Conservation (phyloP, 2,329 filamentous ascomycete species). For the Fusarium albidum region DNA sequence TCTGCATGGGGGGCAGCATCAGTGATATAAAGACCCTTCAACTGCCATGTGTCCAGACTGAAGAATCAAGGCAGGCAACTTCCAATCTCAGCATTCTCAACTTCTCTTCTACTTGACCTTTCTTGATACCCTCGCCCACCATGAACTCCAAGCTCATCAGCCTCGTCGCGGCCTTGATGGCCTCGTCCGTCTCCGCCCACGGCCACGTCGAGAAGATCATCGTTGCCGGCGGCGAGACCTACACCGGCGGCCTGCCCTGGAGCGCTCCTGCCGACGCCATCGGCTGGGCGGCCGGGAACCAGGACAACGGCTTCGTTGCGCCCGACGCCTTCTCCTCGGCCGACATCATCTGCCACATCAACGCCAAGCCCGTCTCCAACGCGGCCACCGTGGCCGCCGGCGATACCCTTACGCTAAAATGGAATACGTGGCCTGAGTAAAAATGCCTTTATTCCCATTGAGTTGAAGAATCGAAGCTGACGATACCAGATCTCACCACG, state of each 20-base stretch:
- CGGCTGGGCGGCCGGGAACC: constrained; percentile 46
- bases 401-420: constrained; percentile 64
- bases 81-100: background rate
- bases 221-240: constrained; percentile 40
- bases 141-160: constrained; percentile 13
- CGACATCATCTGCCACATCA: constrained; percentile 60
- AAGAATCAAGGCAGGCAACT: background rate
- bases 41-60: too few species aligned
- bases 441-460: too few species aligned
- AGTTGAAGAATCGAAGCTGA: too few species aligned
- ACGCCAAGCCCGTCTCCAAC: constrained; percentile 49
- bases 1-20: too few species aligned
- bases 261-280: constrained; percentile 43
- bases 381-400: constrained; percentile 64
- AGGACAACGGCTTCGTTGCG: constrained; percentile 55
- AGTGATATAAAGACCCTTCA: too few species aligned
- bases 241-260: constrained; percentile 42
- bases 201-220: constrained; percentile 39
- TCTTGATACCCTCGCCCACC: background rate
- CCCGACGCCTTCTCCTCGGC: constrained; percentile 48
- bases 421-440: constrained; percentile 74
- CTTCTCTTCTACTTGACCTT: background rate
- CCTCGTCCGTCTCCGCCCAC: constrained; percentile 40
- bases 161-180: constrained; percentile 35
- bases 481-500: constrained; percentile 68